Base-by-base conservation (phyloP, 2,329 filamentous ascomycete genomes). In the Dendryphion nanum region DNA sequence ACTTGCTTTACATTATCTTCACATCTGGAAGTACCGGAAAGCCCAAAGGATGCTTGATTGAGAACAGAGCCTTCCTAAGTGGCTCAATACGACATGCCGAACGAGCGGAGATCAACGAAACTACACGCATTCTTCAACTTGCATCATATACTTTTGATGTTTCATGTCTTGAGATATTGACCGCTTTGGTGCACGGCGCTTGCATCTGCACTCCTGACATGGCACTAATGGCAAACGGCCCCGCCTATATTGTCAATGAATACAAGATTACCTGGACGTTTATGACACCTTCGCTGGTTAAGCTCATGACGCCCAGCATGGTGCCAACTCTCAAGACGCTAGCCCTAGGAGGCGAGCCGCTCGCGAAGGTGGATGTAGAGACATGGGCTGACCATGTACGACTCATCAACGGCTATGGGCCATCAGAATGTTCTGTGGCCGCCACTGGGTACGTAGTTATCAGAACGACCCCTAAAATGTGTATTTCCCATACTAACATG, bases 1-100 rank as follows among this genome's bases (percentile, higher is more conserved):
- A 73, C 29, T 66, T 71, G 4, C 78, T 79, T n/a, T 83, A 79
- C 47, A 68, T 81, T 5, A 73, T 84, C 6, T 77, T 82, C 43
- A 74, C 73, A 1, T 69, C 69, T 21, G 47, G 50, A 6, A 50
- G 66, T 29, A 47, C 37, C 13, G 36, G 38, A 38, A 70, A 69
- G 33, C 74, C 76, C 0, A 77, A 77, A 38, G 79, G 77, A 2
- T 74, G 80, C 15, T 76, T 81, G 18, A 38, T 48, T 14, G 34
- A 36, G 15, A 33, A 53, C 32, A 32, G 35, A 19, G 38, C 40
- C n/a, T 37, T 44, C 29, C 30, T 38, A 15, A 41, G 40, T 18
- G 31, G 34, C 29, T 30, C 37, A 21, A 24, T 42, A 28, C 33
- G 35, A 19, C 36, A 47, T 32, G 32, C 34, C 13, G 19, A 37